These are phyloP conservation scores for Xerocomus potaroensis DNA, from an alignment of 768 basidiomycete species.

Conservation along the genomic window DNA sequence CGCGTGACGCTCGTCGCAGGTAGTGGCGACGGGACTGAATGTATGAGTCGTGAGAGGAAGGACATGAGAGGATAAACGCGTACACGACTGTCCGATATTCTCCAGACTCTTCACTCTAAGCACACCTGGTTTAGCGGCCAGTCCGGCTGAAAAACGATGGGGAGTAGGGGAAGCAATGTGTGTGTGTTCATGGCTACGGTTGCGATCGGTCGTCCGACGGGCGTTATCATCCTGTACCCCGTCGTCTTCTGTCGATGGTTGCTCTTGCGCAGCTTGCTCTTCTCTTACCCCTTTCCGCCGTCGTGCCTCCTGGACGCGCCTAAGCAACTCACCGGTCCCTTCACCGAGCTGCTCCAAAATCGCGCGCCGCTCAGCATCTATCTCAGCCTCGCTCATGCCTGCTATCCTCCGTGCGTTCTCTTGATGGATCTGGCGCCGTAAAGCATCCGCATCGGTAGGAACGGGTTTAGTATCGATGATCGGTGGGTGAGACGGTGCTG, in stretches of 20 bases:
- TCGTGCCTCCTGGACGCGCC: conserved; percentile 24
- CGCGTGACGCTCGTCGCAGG: conserved; percentile 50
- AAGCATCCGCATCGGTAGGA: conserved; percentile 28
- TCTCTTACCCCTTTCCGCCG: conserved; percentile 11
- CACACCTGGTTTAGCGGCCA: conserved; percentile 21
- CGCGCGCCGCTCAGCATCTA: conserved; percentile 58
- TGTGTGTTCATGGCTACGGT: neutral
- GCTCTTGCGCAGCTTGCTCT: neutral
- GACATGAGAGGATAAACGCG: neutral
- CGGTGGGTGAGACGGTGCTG: conserved; percentile 16
- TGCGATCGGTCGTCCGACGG: neutral
- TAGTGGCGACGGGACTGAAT: conserved; percentile 38
- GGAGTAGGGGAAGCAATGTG: conserved; percentile 13
- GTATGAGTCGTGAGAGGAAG: neutral
- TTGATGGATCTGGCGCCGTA: conserved; percentile 54
- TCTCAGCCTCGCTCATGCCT: conserved; percentile 67
- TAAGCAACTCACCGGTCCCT: conserved; percentile 58
- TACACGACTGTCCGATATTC: conserved; percentile 22
- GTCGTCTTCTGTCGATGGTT: neutral
- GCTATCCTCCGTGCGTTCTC: conserved; percentile 65
- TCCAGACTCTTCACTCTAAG: conserved; percentile 31
- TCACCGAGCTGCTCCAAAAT: conserved; percentile 71
- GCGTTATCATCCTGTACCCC: neutral
- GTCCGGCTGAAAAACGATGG: conserved; percentile 1
- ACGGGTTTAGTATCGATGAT: conserved; percentile 12